These are phyloP conservation scores for Eucalyptus globulus DNA, from an alignment of 345 rosid species.

Conservation along the genomic window DNA sequence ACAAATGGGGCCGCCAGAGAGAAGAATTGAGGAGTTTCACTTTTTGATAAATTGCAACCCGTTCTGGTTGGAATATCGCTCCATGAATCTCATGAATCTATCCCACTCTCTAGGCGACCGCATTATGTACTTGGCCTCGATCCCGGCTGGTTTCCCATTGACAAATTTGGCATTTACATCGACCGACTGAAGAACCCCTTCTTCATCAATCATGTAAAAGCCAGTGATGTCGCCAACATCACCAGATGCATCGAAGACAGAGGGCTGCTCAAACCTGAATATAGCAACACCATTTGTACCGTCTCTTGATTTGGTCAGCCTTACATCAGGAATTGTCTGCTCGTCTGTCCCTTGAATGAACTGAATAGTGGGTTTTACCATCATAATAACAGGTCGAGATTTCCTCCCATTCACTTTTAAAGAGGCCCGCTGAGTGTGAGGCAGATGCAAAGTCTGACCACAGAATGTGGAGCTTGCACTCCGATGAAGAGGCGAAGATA, in stretches of 20 bases:
- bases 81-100: slow-evolving; percentile 97
- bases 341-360: slow-evolving; percentile 94
- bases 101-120: slow-evolving; percentile 81
- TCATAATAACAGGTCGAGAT: slow-evolving; percentile 24
- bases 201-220: slow-evolving; percentile 92
- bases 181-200: slow-evolving; percentile 83
- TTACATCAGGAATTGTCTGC: slow-evolving; percentile 72
- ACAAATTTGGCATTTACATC: slow-evolving; percentile 92
- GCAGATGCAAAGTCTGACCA: slow-evolving; percentile 28
- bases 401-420: background rate
- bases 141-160: slow-evolving; percentile 76
- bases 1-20: background rate
- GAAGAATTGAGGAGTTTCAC: slow-evolving; percentile 21
- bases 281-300: slow-evolving; percentile 81
- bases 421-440: background rate
- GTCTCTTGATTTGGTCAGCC: slow-evolving; percentile 78
- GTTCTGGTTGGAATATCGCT: slow-evolving; percentile 74
- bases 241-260: slow-evolving; percentile 77
- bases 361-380: slow-evolving; percentile 71
- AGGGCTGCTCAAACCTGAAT: slow-evolving; percentile 73
- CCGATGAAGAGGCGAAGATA: slow-evolving; percentile 22
- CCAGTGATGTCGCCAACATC: slow-evolving; percentile 96
- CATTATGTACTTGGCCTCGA: slow-evolving; percentile 87
- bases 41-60: slow-evolving; percentile 82
- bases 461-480: slow-evolving; percentile 26